A percentile compares a stretch with the other conserved stretches of the same genome.
Evolutionary conservation across 169 alveolate genomes (phyloP).

Genomic region (Eimeria tenella): DNA sequence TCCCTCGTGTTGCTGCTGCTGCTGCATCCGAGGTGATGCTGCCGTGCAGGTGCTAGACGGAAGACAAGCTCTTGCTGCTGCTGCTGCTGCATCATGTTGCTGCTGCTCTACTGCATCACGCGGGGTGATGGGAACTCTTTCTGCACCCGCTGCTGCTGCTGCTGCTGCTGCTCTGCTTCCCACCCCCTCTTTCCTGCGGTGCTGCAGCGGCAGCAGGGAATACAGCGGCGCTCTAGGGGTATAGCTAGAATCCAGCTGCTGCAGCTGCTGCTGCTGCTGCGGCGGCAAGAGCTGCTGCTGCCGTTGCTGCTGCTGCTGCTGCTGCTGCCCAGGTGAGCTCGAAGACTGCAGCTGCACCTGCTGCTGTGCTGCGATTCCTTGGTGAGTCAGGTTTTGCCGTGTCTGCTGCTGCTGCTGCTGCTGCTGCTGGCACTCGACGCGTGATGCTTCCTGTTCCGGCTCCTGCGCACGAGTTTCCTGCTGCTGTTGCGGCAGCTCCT

Average conservation of each 20-base stretch:
- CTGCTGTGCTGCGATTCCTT: neutral
- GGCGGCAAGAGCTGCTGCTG: neutral
- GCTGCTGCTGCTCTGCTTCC: constrained; percentile 38
- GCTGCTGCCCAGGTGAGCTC: neutral
- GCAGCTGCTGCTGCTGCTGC: constrained; percentile 51
- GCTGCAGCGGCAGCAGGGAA: constrained; percentile 65
- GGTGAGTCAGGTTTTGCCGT: too few species aligned
- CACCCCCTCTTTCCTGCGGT: neutral
- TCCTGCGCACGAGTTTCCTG: neutral
- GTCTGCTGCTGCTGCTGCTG: constrained; percentile 31
- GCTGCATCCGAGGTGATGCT: constrained; percentile 36
- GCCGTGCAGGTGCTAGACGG: constrained; percentile 7
- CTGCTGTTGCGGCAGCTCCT: constrained; percentile 8
- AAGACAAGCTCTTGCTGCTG: constrained; percentile 37
- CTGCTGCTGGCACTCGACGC: neutral
- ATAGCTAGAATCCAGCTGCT: constrained; percentile 14
- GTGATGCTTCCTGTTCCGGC: constrained; percentile 6
- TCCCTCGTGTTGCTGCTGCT: constrained; percentile 27
- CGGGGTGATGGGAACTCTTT: constrained; percentile 9
- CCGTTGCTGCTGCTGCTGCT: constrained; percentile 46
- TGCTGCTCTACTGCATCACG: constrained; percentile 30
- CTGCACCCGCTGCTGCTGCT: constrained; percentile 3
- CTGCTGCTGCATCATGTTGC: constrained; percentile 26
- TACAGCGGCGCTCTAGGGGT: constrained; percentile 42
- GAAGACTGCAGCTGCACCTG: neutral